Evolutionary conservation across 805 yeast genomes (phyloP), one percentile per base, ranked within the genome.

Genomic region (Ogataea paraovalis): DNA sequence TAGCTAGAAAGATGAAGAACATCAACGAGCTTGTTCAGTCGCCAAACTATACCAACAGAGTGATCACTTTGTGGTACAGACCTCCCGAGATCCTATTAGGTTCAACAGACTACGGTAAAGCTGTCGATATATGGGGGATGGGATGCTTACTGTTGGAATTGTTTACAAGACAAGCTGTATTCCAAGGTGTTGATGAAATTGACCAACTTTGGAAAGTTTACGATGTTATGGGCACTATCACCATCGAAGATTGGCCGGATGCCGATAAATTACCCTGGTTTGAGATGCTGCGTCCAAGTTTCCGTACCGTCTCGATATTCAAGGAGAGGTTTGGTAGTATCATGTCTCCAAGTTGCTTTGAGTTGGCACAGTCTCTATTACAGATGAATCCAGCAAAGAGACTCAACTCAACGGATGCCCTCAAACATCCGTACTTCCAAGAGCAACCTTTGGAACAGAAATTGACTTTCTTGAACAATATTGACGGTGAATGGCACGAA

Each of bases 91-190:
- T 94, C 28, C 70, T 94, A 34, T 67, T 94, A 48, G 99, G 99
- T 1, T 82, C 96, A 0, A 91, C 98, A 0, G 83, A 82, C 49
- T 94, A 94, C 66, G 94, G 91, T 0, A 70, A 89, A 37, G 96
- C 87, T 57, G 94, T 94, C 9, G 99, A 94, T 62, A 82, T 89
- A 55, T 94, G 99, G 99, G 97, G 98, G 0, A 83, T 89, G 51
- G 99, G 99, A 2, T 94, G 98, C 69, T 71, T 94, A 22, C 70
- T 94, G 50, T 76, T 89, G 23, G 98, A 94, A 64, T 65, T 94
- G 34, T 89, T 87, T 60, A 78, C 83, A 1, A 78, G 82, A 53
- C 68, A 69, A 28, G 96, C 98, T 0, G 71, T 85, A 1, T 94
- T 94, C 64, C 95, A 85, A 64, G 98, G 97, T 1, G 74, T 76